phyloP scores from a whole-genome alignment of 78 protist species.

The Anaeramoeba ignava region DNA sequence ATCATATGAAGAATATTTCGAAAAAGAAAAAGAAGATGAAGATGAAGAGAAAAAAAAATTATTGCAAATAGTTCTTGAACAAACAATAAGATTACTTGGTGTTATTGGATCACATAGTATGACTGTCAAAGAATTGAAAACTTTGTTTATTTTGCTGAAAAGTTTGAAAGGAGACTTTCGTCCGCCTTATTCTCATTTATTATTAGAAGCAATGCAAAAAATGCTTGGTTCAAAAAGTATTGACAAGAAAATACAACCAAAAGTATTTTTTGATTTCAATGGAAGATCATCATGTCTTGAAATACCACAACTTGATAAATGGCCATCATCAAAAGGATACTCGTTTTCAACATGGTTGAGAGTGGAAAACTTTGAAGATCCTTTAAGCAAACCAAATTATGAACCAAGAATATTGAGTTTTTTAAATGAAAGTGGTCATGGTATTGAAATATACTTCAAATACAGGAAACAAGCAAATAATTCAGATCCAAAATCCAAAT shows the following conservation, averaged over 20 bases:
- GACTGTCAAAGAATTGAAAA: neutral
- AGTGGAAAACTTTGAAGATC: constrained; percentile 11
- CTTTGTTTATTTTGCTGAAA: neutral
- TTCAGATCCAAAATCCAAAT: neutral
- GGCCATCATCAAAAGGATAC: constrained; percentile 20
- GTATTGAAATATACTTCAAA: constrained; percentile 23
- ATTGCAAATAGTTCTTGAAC: neutral
- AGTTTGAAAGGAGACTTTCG: neutral
- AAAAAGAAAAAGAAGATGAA: too few relatives aligned
- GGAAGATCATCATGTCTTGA: constrained; percentile 17
- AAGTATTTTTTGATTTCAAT: constrained; percentile 23
- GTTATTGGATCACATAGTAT: neutral
- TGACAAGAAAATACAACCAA: too few relatives aligned
- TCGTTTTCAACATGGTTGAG: constrained; percentile 1
- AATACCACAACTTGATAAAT: constrained; percentile 5
- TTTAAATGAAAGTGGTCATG: neutral
- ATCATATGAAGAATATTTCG: neutral
- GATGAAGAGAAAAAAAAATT: too few relatives aligned
- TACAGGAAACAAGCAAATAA: too few relatives aligned
- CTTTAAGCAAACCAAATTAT: constrained; percentile 6
- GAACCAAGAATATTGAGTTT: constrained; percentile 22
- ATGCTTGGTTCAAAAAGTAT: too few relatives aligned
- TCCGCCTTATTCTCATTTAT: neutral
- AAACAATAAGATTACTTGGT: neutral
- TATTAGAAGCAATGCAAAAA: neutral